Conservation (phyloP, 2,329 filamentous ascomycete species). For the Aspergillus terreus region DNA sequence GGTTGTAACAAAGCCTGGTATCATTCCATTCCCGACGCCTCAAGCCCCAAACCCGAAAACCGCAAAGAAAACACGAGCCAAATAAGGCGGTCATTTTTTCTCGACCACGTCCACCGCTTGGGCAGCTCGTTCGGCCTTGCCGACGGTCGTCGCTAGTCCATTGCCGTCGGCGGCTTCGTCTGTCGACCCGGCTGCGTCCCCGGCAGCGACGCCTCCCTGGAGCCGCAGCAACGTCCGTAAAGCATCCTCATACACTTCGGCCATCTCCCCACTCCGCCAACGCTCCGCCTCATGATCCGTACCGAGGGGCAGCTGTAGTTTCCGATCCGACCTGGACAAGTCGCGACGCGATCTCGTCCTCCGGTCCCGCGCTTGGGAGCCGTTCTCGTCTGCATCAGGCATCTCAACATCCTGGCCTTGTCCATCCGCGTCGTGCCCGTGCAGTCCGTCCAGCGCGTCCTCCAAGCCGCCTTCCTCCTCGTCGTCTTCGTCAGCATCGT, state of each 20-base stretch:
- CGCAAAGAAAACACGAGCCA: conserved; percentile 8
- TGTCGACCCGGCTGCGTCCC: conserved; percentile 15
- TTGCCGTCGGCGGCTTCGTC: conserved; percentile 25
- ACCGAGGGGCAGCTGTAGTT: conserved; percentile 30
- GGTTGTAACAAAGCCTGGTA: conserved; percentile 2
- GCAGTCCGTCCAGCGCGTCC: neutral
- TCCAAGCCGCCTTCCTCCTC: conserved; percentile 37
- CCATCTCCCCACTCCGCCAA: conserved; percentile 41
- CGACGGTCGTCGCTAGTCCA: conserved; percentile 44
- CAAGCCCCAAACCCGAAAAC: conserved; percentile 9
- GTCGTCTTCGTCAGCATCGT: conserved; percentile 60
- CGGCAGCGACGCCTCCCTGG: conserved; percentile 32
- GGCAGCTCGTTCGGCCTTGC: conserved; percentile 44
- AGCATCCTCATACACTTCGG: conserved; percentile 39
- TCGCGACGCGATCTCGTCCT: no score
- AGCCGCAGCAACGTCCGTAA: conserved; percentile 36
- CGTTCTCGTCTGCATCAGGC: conserved; percentile 9
- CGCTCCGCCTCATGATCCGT: conserved; percentile 33
- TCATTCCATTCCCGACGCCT: conserved; percentile 10
- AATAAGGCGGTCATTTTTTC: conserved; percentile 31
- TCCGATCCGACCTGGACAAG: conserved; percentile 20
- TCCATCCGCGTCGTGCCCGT: neutral
- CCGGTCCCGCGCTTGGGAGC: neutral
- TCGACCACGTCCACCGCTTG: conserved; percentile 46
- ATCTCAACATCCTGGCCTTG: conserved; percentile 15